Percentiles rank a stretch among this genome's conserved stretches.
Conservation (phyloP, 257 asterid genomes). For the Solanum neorickii region DNA sequence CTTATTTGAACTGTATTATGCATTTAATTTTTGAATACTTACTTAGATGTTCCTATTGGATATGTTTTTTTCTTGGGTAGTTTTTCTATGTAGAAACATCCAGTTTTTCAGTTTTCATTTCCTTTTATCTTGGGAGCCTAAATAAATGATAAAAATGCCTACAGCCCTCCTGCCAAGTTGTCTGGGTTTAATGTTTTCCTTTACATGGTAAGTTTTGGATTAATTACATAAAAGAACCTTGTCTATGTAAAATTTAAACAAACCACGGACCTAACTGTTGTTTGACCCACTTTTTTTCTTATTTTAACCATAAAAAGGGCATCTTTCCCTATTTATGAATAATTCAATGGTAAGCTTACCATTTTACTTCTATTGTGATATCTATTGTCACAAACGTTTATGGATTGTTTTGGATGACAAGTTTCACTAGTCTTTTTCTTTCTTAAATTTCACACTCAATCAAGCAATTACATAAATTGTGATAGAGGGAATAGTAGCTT, state of each 20-base stretch:
- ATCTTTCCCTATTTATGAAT: background rate
- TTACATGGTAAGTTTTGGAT: background rate
- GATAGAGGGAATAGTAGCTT: background rate
- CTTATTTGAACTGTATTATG: background rate
- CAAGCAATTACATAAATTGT: background rate
- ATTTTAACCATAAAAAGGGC: background rate
- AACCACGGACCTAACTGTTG: background rate
- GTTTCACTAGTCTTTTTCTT: background rate
- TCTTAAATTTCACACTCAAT: background rate
- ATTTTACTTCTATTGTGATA: background rate
- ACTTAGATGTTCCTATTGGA: background rate
- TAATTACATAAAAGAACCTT: background rate
- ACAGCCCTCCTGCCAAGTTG: background rate
- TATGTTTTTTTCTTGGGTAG: background rate
- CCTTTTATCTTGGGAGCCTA: background rate
- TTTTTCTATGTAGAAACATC: background rate
- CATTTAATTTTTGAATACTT: background rate
- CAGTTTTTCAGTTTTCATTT: background rate
- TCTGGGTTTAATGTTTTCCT: background rate
- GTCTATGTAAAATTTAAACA: background rate
- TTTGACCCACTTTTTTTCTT: background rate
- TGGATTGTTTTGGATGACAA: background rate
- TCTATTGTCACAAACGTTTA: background rate
- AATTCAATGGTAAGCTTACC: background rate
- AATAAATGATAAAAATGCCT: background rate